Conservation (phyloP, 225 moss, liverwort and hornwort genomes). For the Bryum argenteum region DNA sequence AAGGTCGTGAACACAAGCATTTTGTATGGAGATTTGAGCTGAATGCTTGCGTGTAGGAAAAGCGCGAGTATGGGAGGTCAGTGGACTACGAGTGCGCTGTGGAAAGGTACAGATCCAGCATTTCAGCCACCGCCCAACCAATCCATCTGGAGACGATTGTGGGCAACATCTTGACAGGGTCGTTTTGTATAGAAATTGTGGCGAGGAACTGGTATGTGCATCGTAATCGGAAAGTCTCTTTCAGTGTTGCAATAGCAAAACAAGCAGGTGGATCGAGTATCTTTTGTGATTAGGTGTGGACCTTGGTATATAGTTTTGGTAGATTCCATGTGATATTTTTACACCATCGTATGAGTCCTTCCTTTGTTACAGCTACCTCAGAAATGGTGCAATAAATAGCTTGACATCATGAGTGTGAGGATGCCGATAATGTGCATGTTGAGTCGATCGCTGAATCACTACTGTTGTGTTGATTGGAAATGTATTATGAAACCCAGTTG, state of each 20-base stretch:
- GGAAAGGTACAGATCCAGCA: slow-evolving; percentile 55
- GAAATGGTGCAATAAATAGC: slow-evolving; percentile 4
- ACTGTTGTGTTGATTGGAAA: slow-evolving; percentile 7
- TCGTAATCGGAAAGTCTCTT: slow-evolving; percentile 19
- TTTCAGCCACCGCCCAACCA: slow-evolving; percentile 45
- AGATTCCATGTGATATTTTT: slow-evolving; percentile 4
- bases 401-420: background rate
- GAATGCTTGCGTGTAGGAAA: slow-evolving; percentile 42
- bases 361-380: slow-evolving; percentile 1
- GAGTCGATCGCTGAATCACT: slow-evolving; percentile 4
- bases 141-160: slow-evolving; percentile 65
- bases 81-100: slow-evolving; percentile 53
- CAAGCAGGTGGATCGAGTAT: slow-evolving; percentile 4
- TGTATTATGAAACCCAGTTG: background rate
- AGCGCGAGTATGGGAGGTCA: slow-evolving; percentile 45
- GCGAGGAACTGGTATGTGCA: slow-evolving; percentile 25
- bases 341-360: slow-evolving; percentile 17
- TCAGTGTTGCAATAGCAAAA: slow-evolving; percentile 3
- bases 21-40: background rate
- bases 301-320: slow-evolving; percentile 6
- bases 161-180: slow-evolving; percentile 51
- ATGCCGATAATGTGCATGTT: slow-evolving; percentile 5
- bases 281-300: slow-evolving; percentile 7
- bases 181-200: slow-evolving; percentile 38
- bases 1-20: background rate